phyloP scores from a whole-genome alignment of 2,329 filamentous ascomycete genomes.

The Coniochaeta prunicola region DNA sequence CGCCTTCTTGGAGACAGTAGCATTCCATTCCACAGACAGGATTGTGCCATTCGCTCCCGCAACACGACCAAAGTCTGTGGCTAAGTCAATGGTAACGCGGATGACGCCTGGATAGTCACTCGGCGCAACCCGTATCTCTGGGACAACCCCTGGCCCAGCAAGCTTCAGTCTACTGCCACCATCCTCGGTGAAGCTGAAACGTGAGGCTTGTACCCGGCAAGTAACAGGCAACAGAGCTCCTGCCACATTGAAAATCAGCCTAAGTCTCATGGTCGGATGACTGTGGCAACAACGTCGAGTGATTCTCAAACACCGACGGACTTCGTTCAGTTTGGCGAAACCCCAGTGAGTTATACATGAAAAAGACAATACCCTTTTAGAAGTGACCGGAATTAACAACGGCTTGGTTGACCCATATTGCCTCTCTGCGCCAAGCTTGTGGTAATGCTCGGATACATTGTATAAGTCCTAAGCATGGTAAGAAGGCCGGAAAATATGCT shows the following conservation, averaged over 20 bases:
- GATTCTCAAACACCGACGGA: not conserved
- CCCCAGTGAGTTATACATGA: not conserved
- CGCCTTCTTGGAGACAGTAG: not conserved
- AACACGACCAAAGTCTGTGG: constrained; percentile 16
- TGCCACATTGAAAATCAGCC: not conserved
- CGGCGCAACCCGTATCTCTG: constrained; percentile 15
- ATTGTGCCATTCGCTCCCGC: constrained; percentile 13
- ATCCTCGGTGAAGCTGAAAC: constrained; percentile 11
- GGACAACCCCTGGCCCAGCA: constrained; percentile 13
- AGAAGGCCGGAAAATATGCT: too few relatives aligned
- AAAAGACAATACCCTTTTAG: not conserved
- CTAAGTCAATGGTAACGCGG: constrained; percentile 16
- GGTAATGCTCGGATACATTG: too few relatives aligned
- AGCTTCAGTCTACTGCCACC: constrained; percentile 11
- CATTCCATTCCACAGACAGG: constrained; percentile 7
- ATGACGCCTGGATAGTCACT: constrained; percentile 16
- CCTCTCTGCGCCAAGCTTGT: not conserved
- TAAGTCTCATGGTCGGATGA: not conserved
- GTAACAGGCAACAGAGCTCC: not conserved
- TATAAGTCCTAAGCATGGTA: too few relatives aligned
- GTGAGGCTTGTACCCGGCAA: not conserved
- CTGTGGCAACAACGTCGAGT: not conserved
- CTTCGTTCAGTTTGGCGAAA: not conserved
- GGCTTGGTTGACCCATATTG: not conserved
- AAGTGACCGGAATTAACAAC: not conserved